phyloP scores from a whole-genome alignment of 106 monocot genomes.

The Allium fistulosum region DNA sequence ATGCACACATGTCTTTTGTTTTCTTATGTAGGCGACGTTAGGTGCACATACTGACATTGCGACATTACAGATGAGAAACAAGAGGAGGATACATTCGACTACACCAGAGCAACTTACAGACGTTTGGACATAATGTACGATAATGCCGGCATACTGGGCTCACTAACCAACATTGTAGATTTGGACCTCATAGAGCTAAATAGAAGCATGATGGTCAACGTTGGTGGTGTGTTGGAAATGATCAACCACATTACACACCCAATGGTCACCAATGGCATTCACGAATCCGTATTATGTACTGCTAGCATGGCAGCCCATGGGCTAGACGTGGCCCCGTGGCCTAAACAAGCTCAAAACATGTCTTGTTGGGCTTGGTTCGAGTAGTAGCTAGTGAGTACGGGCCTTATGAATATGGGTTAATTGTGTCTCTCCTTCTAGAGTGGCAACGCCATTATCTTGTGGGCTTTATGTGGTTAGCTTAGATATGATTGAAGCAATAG shows the following conservation, averaged over 20 bases:
- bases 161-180: constrained; percentile 9
- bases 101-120: constrained; percentile 8
- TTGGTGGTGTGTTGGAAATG: constrained; percentile 17
- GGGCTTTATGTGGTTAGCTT: background rate
- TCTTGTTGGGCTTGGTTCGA: constrained; percentile 19
- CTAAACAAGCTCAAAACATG: constrained; percentile 40
- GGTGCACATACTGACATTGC: constrained; percentile 14
- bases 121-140: constrained; percentile 29
- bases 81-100: constrained; percentile 2
- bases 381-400: constrained; percentile 29
- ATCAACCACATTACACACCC: constrained; percentile 31
- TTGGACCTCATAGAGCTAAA: background rate
- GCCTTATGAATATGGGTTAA: constrained; percentile 25
- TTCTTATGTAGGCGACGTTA: constrained; percentile 3
- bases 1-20: too few relatives aligned
- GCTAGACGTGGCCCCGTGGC: constrained; percentile 6
- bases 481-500: background rate
- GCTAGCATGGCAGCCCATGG: constrained; percentile 13
- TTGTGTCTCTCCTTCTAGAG: constrained; percentile 27
- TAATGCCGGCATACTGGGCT: constrained; percentile 5
- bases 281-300: constrained; percentile 32
- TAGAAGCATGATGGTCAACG: constrained; percentile 20
- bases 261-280: constrained; percentile 12
- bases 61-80: constrained; percentile 24
- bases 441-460: constrained; percentile 20